Evolutionary conservation across 2,329 filamentous ascomycete species (phyloP), one percentile per base, ranked within the genome.

Genomic region (Colletotrichum sp.): DNA sequence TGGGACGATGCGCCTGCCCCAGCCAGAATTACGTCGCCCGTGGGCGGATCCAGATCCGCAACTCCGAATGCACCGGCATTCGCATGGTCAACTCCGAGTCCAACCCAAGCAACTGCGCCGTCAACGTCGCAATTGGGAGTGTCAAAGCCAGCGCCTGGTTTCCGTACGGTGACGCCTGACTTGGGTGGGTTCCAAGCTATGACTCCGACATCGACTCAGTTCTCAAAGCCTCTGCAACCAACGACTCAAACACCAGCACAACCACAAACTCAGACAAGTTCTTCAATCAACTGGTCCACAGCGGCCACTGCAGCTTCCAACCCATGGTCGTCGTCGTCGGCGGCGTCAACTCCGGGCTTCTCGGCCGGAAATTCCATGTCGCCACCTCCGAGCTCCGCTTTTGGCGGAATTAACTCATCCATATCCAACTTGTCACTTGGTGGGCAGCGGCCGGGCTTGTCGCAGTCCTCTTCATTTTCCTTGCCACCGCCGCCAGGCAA

Each of bases 21-120:
- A 6, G 76, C 82, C 2, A 76, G 79, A 6, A 73, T 83, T 4
- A 81, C 83, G 29, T 83, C 86, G 5, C 78, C 83, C 4, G 79
- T 79, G 18, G 57, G 31, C 18, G 82, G 79, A 66, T 82, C 83
- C 3, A 77, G 81, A 15, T 78, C 83, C 15, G 82, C 82, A 61
- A 83, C 85, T 4, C 80, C 86, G 4, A 79, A 86, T n/a, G 81
- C 86, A 4, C 85, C 87, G 0, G 84, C 88, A 6, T 93, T 93
- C 80, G 88, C 91, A 9, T 93, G 92, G 91, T 93, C 91, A 3
- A 91, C 90, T 4, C 89, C 90, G 13, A 85, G 84, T 12, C 83
- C 88, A 7, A 83, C 84, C 18, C 81, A 72, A 24, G 66, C 81
- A 8, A 76, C 82, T 59, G 70, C 80, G 18, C 72, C 81, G 9